Evolutionary conservation across 768 basidiomycete species (phyloP).

Genomic region (Coprinopsis strossmayeri): DNA sequence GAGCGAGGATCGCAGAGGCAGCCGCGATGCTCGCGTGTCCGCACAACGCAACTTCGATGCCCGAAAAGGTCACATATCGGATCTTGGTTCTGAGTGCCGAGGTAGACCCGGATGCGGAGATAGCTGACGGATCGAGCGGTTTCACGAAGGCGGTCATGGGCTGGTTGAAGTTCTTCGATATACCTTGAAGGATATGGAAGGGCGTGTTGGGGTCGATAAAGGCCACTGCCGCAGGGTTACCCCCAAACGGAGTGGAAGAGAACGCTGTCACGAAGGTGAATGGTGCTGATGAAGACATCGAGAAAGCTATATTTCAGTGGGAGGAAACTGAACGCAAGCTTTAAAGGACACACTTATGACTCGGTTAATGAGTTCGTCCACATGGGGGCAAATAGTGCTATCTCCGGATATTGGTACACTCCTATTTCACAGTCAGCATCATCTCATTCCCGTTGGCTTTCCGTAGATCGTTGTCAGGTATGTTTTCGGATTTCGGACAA

Average conservation of each 20-base stretch:
- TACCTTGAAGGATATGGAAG: slow-evolving; percentile 22
- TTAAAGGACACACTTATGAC: too few species aligned
- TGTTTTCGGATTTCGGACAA: neutral
- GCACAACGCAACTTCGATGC: slow-evolving; percentile 28
- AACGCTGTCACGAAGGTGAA: slow-evolving; percentile 38
- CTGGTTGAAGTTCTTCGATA: slow-evolving; percentile 38
- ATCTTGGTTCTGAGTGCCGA: slow-evolving; percentile 17
- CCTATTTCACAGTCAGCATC: neutral
- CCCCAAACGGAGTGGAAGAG: slow-evolving; percentile 31
- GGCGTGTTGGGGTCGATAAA: slow-evolving; percentile 25
- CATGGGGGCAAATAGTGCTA: too few species aligned
- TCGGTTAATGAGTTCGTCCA: too few species aligned
- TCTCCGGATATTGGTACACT: neutral
- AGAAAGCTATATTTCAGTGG: too few species aligned
- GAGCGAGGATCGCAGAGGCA: slow-evolving; percentile 30
- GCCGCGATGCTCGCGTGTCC: slow-evolving; percentile 41
- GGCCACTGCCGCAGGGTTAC: slow-evolving; percentile 39
- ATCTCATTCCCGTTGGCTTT: neutral
- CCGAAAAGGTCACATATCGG: slow-evolving; percentile 28
- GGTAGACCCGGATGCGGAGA: slow-evolving; percentile 7
- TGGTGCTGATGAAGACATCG: slow-evolving; percentile 14
- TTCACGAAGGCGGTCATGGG: slow-evolving; percentile 33
- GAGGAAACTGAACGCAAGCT: too few species aligned
- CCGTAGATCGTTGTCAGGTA: neutral
- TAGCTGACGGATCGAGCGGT: slow-evolving; percentile 14